Evolutionary conservation across 225 moss, liverwort and hornwort species (phyloP), one percentile per base, ranked within the genome.

Genomic region (Takakia lepidozioides): DNA sequence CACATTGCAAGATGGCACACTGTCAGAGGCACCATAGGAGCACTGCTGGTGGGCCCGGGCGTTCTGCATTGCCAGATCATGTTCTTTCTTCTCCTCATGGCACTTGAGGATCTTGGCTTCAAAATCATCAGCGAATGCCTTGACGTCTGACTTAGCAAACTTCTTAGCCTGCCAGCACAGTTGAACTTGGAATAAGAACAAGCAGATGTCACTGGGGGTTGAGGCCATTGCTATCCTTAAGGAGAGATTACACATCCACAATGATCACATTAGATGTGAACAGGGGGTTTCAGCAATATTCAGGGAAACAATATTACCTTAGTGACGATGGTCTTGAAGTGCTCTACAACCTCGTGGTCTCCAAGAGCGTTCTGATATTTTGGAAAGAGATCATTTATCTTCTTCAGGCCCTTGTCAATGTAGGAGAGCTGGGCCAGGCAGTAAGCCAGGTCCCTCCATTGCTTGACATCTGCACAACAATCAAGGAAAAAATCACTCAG

Each of bases 391-490:
- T 98, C 98, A 44, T 69, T 75, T 65, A 98, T 58, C 49, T 68
- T 87, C 68, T 58, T 98, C 48, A 98, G 49, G 67, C 80, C 87
- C 59, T 83, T 87, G 21, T 72, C 87, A 2, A 83, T 63, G 49
- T 75, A 91, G 38, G 73, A 71, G 49, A 98, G 75, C 54, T 91
- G 91, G 53, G 73, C 80, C 46, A 98, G 69, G 71, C 98, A 98
- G 60, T 74, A 98, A 8, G 85, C 81, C 55, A 85, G 66, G 69
- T 81, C 82, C 43, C 84, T 85, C 98, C 98, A 98, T 52, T 91
- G 98, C 69, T 83, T 81, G 38, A 58, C 59, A 62, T 85, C 98
- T 98, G 69, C 49, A 61, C 27, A 48, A 44, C 54, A 16, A n/a
- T n/a, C n/a, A n/a, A n/a, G n/a, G n/a, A n/a, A n/a, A n/a, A n/a